Base-by-base conservation (phyloP, 2,329 filamentous ascomycete species). In the Oidium heveae region DNA sequence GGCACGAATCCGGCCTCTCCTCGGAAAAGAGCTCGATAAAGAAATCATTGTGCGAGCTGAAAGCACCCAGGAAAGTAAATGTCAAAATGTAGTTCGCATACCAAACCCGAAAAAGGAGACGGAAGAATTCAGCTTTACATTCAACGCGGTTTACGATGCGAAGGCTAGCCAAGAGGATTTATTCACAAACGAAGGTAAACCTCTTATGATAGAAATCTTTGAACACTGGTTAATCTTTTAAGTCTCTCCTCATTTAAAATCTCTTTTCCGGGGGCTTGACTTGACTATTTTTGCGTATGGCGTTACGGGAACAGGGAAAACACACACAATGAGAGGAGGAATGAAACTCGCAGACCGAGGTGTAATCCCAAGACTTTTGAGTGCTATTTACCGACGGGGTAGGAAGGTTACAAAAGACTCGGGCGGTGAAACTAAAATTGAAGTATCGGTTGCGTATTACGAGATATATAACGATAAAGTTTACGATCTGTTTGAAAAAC, bases 381-480 rank as follows among this genome's bases (percentile, higher is more conserved):
- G 86, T 67, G 79, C 77, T 61, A 84, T 96, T 56, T 96, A 89
- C 66, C 77, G 89, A 51, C 75, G 86, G 57, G 82, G 82, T 58
- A 84, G 86, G 68, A 94, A 93, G 71, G 80, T 91, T 18, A 75
- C 78, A 59, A 91, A 89, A 67, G 87, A 94, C 63, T 76, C 80
- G 1, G 72, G 74, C 4, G 84, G 80, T 12, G 71, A 78, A 53
- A 88, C 81, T 0, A 73, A 71, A 1, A 84, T 93, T 22, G 71
- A 77, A 9, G 85, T 94, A 16, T 73, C 78, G 13, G 74, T 95
- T 63, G 88, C 85, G 32, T 95, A 95, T 69, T 94, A 94, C 69
- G 88, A 95, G 66, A 94, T 95, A 60, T 95, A 95, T 69, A 94
- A 93, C 66, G 88, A 95, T 70, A 89, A 89, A 65, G 87, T 94